Evolutionary conservation across 768 basidiomycete genomes (phyloP), one percentile per base, ranked within the genome.

Genomic region (Antrodiella citrinella): DNA sequence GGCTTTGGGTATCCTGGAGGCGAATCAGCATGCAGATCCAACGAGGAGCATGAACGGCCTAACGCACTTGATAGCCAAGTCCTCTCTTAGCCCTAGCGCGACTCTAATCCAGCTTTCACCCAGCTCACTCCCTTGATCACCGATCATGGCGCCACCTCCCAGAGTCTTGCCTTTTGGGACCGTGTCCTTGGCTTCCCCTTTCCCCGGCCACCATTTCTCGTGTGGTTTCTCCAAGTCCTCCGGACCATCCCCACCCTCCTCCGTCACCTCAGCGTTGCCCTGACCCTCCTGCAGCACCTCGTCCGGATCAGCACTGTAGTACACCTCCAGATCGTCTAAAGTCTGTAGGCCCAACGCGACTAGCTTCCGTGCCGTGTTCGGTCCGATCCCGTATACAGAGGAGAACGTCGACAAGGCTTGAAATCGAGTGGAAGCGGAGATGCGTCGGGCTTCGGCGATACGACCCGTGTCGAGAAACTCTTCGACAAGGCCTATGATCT

Each of bases 301-400:
- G 3, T 59, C 62, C 19, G 51, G 51, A 15, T 69, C 59, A 24
- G 75, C 71, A 49, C 77, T 78, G 60, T 84, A 86, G 58, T 82
- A 82, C 38, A 73, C 68, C 52, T 83, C 78, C 43, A 94, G 73
- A 60, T 90, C 82, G 3, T 78, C 74, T 4, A 91, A 61, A 0
- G 78, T 84, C 26, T 87, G 78, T 41, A 89, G 64, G 2, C 84
- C 84, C 40, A 75, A 68, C 25, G 76, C 75, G 61, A 82, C 87
- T 3, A 90, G 71, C 35, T 73, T 68, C 4, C 80, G 75, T 4
- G 90, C 86, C 4, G 75, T 86, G n/a, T 68, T 64, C 0, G 88
- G 72, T 4, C 90, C 90, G 26, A 92, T 82, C 7, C 86, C 83
- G 48, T 92, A 81, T 49, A 92, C 66, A 4, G 76, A 70, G 12